These are phyloP conservation scores for Fusarium tjaetaba DNA, from an alignment of 2,329 filamentous ascomycete genomes.

Conservation along the genomic window DNA sequence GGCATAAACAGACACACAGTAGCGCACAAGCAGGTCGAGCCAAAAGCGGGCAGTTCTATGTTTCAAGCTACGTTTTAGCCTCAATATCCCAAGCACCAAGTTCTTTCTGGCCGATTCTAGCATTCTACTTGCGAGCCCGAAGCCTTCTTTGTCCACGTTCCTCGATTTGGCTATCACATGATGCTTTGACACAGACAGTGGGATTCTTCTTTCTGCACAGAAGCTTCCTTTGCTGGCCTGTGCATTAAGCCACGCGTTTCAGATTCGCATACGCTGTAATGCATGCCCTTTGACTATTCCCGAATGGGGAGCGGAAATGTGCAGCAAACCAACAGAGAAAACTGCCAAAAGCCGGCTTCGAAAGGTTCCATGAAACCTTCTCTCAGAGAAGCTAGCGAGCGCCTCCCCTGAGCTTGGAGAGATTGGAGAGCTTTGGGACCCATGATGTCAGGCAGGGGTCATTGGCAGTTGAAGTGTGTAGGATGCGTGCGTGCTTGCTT, in stretches of 20 bases:
- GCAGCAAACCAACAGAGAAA: conserved; percentile 14
- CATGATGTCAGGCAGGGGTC: conserved; percentile 40
- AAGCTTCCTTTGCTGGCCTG: conserved; percentile 24
- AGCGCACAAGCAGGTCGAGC: background rate
- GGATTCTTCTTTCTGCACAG: background rate
- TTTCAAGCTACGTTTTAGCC: conserved; percentile 26
- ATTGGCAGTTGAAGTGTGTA: background rate
- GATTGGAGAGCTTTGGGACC: conserved; percentile 25
- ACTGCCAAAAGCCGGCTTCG: conserved; percentile 2
- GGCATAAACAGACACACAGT: conserved; percentile 17
- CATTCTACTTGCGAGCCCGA: background rate
- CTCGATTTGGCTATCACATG: background rate
- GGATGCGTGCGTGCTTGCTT: conserved; percentile 3
- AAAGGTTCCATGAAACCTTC: conserved; percentile 44
- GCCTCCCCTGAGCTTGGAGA: conserved; percentile 35
- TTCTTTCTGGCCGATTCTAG: background rate
- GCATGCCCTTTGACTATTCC: conserved; percentile 2
- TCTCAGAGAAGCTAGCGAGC: conserved; percentile 26
- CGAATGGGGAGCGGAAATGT: conserved; percentile 6
- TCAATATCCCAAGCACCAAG: background rate
- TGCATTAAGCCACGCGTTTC: conserved; percentile 31
- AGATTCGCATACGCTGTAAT: conserved; percentile 17
- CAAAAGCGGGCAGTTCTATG: conserved; percentile 11
- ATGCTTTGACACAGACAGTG: background rate
- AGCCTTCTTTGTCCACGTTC: background rate